These are phyloP conservation scores for Chenopodium album DNA, from an alignment of 148 eudicot genomes.

Conservation along the genomic window DNA sequence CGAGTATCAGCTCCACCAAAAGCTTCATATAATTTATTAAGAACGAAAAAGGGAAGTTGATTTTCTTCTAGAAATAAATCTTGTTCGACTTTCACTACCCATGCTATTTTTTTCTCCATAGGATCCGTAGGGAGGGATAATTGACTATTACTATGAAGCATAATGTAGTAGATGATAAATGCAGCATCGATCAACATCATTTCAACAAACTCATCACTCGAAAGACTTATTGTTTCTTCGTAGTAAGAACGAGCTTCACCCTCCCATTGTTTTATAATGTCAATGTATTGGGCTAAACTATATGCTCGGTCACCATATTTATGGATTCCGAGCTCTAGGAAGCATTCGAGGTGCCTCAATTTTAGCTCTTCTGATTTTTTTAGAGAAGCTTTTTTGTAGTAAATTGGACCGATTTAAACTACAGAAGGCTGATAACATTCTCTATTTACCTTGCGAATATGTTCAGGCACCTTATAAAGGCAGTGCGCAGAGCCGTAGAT, in stretches of 20 bases:
- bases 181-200: slow-evolving; percentile 22
- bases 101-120: neutral
- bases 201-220: neutral
- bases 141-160: neutral
- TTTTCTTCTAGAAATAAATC: slow-evolving; percentile 24
- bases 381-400: neutral
- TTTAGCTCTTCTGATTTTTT: neutral
- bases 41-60: slow-evolving; percentile 27
- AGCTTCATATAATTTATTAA: slow-evolving; percentile 7
- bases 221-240: slow-evolving; percentile 10
- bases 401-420: slow-evolving; percentile 1
- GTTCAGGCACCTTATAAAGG: neutral
- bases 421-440: neutral
- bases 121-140: too few species aligned
- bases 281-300: neutral
- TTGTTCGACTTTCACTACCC: neutral
- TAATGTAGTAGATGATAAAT: slow-evolving; percentile 18
- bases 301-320: neutral
- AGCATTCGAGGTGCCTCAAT: neutral
- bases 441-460: neutral
- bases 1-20: neutral
- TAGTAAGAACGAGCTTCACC: neutral
- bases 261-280: neutral
- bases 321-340: too few species aligned
- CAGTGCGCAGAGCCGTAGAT: neutral